Percentiles rank a stretch among this genome's conserved stretches.
phyloP scores from a whole-genome alignment of 1,284 basidiomycete genomes.

The Termitomyces sp. region DNA sequence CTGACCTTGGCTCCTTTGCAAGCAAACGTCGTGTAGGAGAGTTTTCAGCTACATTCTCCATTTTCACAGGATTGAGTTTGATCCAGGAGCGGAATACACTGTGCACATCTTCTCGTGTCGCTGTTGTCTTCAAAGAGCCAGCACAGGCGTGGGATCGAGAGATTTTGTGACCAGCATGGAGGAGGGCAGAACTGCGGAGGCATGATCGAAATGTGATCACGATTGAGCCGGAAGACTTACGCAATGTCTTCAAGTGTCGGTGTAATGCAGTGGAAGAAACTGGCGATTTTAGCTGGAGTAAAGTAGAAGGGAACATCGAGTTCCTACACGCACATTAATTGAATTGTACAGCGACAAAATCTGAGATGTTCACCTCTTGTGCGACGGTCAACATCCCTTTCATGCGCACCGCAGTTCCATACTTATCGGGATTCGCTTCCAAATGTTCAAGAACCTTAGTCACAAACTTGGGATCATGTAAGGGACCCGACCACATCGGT shows the following conservation, averaged over 20 bases:
- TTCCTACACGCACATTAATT: slow-evolving; percentile 49
- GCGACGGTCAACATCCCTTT: slow-evolving; percentile 94
- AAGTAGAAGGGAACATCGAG: slow-evolving; percentile 86
- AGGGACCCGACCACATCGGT: slow-evolving; percentile 92
- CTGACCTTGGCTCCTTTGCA: slow-evolving; percentile 59
- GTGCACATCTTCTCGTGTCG: slow-evolving; percentile 67
- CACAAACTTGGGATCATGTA: slow-evolving; percentile 81
- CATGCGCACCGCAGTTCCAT: slow-evolving; percentile 83
- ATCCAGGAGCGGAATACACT: slow-evolving; percentile 86
- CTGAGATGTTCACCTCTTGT: slow-evolving; percentile 57
- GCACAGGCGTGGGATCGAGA: slow-evolving; percentile 88
- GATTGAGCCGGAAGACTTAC: slow-evolving; percentile 44
- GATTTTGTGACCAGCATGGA: slow-evolving; percentile 80
- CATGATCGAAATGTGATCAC: not conserved
- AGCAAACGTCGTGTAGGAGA: slow-evolving; percentile 68
- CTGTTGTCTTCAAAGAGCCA: slow-evolving; percentile 90
- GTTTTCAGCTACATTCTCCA: slow-evolving; percentile 70
- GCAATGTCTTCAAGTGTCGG: slow-evolving; percentile 72
- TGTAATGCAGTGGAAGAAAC: slow-evolving; percentile 79
- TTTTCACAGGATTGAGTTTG: slow-evolving; percentile 76
- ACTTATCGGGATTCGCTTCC: slow-evolving; percentile 54
- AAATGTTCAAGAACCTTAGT: slow-evolving; percentile 73
- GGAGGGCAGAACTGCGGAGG: slow-evolving; percentile 67
- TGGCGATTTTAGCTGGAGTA: slow-evolving; percentile 77
- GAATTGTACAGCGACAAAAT: not conserved